phyloP scores from a whole-genome alignment of 768 basidiomycete species.

The Termitomyces sp. region DNA sequence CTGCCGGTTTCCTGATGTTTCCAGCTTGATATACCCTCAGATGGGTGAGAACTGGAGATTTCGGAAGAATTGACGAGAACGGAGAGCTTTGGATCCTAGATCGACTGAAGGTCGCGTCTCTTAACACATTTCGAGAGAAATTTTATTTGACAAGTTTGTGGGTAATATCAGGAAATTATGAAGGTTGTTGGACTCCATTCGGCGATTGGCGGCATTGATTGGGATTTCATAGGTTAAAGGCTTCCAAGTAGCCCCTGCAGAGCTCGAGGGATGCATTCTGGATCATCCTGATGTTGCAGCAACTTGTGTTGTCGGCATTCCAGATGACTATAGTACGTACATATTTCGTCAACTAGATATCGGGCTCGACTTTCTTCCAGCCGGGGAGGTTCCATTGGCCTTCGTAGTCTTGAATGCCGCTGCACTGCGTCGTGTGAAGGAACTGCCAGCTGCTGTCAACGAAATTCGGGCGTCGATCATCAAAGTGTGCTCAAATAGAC shows the following conservation, averaged over 20 bases:
- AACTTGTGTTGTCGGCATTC: slow-evolving; percentile 60
- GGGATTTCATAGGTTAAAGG: slow-evolving; percentile 54
- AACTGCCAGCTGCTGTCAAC: slow-evolving; percentile 23
- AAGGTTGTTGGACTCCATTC: slow-evolving; percentile 21
- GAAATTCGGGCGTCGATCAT: slow-evolving; percentile 42
- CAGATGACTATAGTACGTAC: slow-evolving; percentile 59
- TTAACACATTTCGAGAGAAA: neutral
- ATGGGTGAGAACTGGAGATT: slow-evolving; percentile 70
- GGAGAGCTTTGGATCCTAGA: slow-evolving; percentile 60
- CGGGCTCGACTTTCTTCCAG: slow-evolving; percentile 17
- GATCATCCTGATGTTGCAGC: slow-evolving; percentile 57
- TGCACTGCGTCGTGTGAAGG: slow-evolving; percentile 31
- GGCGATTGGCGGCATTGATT: slow-evolving; percentile 17
- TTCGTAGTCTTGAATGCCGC: slow-evolving; percentile 51
- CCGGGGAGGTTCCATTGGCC: slow-evolving; percentile 68
- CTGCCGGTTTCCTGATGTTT: neutral
- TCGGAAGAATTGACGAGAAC: slow-evolving; percentile 50
- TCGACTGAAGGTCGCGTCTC: slow-evolving; percentile 48
- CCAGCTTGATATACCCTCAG: slow-evolving; percentile 26
- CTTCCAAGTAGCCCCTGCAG: slow-evolving; percentile 74
- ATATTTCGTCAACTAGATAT: neutral
- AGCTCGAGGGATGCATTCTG: slow-evolving; percentile 64
- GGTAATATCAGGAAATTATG: slow-evolving; percentile 38
- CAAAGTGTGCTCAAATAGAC: slow-evolving; percentile 32
- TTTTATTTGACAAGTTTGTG: neutral